A percentile compares a stretch with the other conserved stretches of the same genome.
Evolutionary conservation across 1,284 basidiomycete species (phyloP).

Genomic region (Sphaerobolus stellatus): DNA sequence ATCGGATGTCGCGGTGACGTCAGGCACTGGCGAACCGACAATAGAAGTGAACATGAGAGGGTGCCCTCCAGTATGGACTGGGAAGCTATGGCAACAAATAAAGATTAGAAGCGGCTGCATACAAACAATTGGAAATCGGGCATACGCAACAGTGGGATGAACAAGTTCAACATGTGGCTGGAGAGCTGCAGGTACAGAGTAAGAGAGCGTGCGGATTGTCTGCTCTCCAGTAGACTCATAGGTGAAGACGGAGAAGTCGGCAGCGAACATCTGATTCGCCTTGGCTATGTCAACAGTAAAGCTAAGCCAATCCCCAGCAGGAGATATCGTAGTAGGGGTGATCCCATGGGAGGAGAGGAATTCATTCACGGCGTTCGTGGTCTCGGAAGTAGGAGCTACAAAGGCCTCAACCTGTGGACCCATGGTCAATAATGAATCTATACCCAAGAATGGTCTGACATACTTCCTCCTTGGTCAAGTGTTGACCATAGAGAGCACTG

Average conservation of each 20-base stretch:
- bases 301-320: constrained; percentile 28
- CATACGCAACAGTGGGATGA: constrained; percentile 19
- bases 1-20: neutral
- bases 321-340: constrained; percentile 18
- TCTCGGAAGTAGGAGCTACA: constrained; percentile 13
- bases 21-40: neutral
- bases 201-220: constrained; percentile 19
- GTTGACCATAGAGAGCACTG: constrained; percentile 32
- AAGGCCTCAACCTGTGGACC: constrained; percentile 16
- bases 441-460: constrained; percentile 20
- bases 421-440: neutral
- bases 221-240: constrained; percentile 15
- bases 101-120: neutral
- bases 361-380: constrained; percentile 19
- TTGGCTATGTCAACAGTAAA: constrained; percentile 25
- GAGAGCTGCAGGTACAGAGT: constrained; percentile 17
- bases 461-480: constrained; percentile 37
- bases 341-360: constrained; percentile 28
- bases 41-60: neutral
- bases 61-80: neutral
- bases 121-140: neutral
- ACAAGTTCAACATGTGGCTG: constrained; percentile 16
- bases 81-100: constrained; percentile 8
- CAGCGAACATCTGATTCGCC: constrained; percentile 25
- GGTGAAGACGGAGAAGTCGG: constrained; percentile 18